phyloP scores from a whole-genome alignment of 2,329 filamentous ascomycete genomes.

The Plenodomus biglobosus region DNA sequence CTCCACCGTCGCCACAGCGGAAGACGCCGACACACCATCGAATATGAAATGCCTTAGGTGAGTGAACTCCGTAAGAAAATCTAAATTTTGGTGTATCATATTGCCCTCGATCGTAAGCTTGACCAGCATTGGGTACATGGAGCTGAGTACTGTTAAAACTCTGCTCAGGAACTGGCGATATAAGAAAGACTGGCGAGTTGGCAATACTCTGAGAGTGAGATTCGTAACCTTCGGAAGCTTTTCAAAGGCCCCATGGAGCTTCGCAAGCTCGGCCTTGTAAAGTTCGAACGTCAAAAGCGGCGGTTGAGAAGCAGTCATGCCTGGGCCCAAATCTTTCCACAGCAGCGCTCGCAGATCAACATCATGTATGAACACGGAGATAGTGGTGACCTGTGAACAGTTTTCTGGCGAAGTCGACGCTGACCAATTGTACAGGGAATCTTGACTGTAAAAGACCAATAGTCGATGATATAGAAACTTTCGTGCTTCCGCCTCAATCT shows the following conservation, averaged over 20 bases:
- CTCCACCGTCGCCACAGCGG: constrained; percentile 16
- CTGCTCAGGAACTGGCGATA: constrained; percentile 28
- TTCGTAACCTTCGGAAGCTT: constrained; percentile 22
- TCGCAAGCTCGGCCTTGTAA: constrained; percentile 27
- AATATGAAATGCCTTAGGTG: constrained; percentile 27
- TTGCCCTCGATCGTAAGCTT: constrained; percentile 29
- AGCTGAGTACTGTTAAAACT: constrained; percentile 17
- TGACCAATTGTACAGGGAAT: constrained; percentile 28
- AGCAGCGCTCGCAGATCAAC: constrained; percentile 32
- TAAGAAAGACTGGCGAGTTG: constrained; percentile 24
- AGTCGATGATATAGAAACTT: constrained; percentile 36
- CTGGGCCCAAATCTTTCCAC: not conserved
- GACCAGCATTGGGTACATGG: constrained; percentile 17
- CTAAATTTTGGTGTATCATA: constrained; percentile 24
- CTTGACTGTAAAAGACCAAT: constrained; percentile 27
- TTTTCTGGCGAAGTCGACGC: constrained; percentile 13
- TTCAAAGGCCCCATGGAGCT: constrained; percentile 14
- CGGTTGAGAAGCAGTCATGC: not conserved
- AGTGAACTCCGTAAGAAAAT: constrained; percentile 17
- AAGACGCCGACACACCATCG: constrained; percentile 28
- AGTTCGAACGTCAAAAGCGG: constrained; percentile 28
- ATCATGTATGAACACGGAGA: constrained; percentile 31
- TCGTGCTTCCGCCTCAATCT: constrained; percentile 30
- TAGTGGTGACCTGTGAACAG: constrained; percentile 7
- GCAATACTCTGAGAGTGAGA: constrained; percentile 21